These are phyloP conservation scores for Aegle marmelos DNA, from an alignment of 345 rosid genomes.

Conservation along the genomic window DNA sequence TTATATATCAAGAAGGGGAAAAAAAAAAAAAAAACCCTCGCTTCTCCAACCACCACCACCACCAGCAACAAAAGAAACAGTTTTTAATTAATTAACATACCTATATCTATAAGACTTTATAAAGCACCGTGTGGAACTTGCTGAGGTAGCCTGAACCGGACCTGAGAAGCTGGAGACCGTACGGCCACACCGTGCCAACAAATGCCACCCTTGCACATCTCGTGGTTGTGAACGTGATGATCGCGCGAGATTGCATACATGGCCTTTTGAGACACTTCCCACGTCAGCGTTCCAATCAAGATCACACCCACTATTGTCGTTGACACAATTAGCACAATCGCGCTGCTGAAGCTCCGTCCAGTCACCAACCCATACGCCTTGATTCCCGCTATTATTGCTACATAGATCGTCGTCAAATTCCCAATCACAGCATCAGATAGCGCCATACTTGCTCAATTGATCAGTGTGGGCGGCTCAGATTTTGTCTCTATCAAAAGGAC, in stretches of 20 bases:
- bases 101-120: background rate
- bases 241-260: conserved; percentile 61
- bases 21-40: conserved; percentile 7
- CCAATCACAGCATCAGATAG: conserved; percentile 79
- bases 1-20: no score
- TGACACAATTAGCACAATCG: conserved; percentile 63
- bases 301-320: conserved; percentile 60
- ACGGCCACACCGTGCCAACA: conserved; percentile 99
- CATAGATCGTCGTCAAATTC: conserved; percentile 81
- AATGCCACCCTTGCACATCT: conserved; percentile 86
- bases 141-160: conserved; percentile 83
- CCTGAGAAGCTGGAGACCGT: conserved; percentile 88
- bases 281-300: conserved; percentile 70
- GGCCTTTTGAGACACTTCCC: conserved; percentile 88
- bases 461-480: background rate
- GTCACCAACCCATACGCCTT: conserved; percentile 55
- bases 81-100: no score
- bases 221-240: conserved; percentile 53
- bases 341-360: conserved; percentile 67
- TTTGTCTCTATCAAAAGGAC: background rate
- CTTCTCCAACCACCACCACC: background rate
- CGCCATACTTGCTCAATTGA: conserved; percentile 43
- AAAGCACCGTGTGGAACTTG: conserved; percentile 28
- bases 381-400: conserved; percentile 71
- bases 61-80: no score